Conservation (phyloP, 1,139 yeast genomes). For the Pichia cactophila region DNA sequence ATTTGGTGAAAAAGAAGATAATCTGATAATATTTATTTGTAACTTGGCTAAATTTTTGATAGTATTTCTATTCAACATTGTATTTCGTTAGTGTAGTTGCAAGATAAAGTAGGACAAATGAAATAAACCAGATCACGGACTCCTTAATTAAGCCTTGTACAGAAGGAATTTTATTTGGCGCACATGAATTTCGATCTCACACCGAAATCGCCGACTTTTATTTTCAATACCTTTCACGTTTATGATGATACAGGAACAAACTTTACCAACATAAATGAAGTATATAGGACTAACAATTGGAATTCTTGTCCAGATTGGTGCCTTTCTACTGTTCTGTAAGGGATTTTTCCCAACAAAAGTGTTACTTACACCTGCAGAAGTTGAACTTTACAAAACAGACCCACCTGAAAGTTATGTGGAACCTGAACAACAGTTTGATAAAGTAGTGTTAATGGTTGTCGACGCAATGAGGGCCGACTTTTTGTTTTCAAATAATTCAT, state of each 20-base stretch:
- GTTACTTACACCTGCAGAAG: slow-evolving; percentile 21
- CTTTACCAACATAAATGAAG: not conserved
- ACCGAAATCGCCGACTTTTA: slow-evolving; percentile 7
- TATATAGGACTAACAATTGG: slow-evolving; percentile 10
- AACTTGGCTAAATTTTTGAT: not conserved
- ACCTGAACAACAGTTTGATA: slow-evolving; percentile 50
- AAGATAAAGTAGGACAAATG: not conserved
- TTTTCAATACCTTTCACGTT: not conserved
- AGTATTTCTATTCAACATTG: not conserved
- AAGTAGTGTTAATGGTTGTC: slow-evolving; percentile 72
- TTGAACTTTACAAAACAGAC: slow-evolving; percentile 16
- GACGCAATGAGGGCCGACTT: slow-evolving; percentile 93
- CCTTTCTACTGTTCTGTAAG: slow-evolving; percentile 54
- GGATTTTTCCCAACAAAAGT: slow-evolving; percentile 92
- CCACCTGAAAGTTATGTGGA: slow-evolving; percentile 17
- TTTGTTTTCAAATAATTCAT: slow-evolving; percentile 54
- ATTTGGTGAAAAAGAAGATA: slow-evolving; percentile 10
- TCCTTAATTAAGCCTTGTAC: not conserved
- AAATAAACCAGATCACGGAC: not conserved
- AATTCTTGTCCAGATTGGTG: slow-evolving; percentile 36
- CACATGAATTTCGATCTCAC: too few relatives aligned
- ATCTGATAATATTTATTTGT: not conserved
- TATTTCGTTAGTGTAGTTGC: not conserved
- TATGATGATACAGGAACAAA: not conserved
- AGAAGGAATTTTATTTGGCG: too few relatives aligned